These are phyloP conservation scores for Suaeda aralocaspica DNA, from an alignment of 148 eudicot genomes.

Conservation along the genomic window DNA sequence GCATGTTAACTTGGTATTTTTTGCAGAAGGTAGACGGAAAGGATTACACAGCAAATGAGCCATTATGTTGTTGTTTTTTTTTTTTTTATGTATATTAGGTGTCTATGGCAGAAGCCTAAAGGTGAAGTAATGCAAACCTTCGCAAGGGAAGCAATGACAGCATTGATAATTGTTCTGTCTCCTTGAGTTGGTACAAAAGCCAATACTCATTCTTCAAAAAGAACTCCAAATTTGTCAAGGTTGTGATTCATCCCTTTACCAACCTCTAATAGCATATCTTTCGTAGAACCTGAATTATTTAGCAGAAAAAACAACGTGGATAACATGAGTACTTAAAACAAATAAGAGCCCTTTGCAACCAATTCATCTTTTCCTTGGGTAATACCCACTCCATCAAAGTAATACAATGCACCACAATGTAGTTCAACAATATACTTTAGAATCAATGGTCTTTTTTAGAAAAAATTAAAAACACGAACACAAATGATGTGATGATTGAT, in stretches of 20 bases:
- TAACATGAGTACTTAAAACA: constrained; percentile 3
- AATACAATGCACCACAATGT: too few species aligned
- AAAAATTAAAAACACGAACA: neutral
- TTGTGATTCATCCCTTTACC: constrained; percentile 68
- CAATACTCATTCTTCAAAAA: constrained; percentile 57
- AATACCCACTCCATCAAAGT: too few species aligned
- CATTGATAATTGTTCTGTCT: constrained; percentile 75
- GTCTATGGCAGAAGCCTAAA: neutral
- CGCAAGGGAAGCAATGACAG: constrained; percentile 68
- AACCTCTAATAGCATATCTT: constrained; percentile 86
- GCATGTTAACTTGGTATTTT: neutral
- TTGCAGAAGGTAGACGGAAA: neutral
- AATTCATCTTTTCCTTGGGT: neutral
- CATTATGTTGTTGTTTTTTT: too few species aligned
- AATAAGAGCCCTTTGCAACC: neutral
- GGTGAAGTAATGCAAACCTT: constrained; percentile 41
- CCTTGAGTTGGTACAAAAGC: constrained; percentile 84
- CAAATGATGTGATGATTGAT: neutral
- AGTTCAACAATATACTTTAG: too few species aligned
- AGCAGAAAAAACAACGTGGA: constrained; percentile 9
- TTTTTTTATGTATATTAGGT: neutral
- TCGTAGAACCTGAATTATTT: constrained; percentile 44
- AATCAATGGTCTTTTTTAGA: too few species aligned
- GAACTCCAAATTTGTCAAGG: constrained; percentile 55
- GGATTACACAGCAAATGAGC: neutral